phyloP scores from a whole-genome alignment of 2,329 filamentous ascomycete species.

The Pleoardoris graminearum region DNA sequence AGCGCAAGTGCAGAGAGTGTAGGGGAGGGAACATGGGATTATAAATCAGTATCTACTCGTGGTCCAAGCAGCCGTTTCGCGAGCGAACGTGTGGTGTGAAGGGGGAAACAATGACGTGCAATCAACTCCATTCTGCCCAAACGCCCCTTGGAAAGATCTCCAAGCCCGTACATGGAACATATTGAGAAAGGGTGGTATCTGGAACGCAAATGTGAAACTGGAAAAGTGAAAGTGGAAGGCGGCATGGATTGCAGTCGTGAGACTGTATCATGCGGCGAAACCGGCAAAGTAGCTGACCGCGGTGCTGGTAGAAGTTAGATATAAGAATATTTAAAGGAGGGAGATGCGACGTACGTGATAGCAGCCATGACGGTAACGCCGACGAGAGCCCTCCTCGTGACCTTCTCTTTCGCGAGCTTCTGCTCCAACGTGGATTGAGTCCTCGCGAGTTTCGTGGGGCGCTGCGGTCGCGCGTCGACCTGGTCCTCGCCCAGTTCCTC shows the following conservation, averaged over 20 bases:
- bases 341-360: slow-evolving; percentile 77
- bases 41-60: slow-evolving; percentile 20
- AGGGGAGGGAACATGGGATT: slow-evolving; percentile 13
- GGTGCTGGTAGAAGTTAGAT: slow-evolving; percentile 28
- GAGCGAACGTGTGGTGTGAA: slow-evolving; percentile 3
- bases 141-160: background rate
- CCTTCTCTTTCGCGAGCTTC: slow-evolving; percentile 80
- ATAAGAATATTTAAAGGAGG: background rate
- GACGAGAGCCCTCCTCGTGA: slow-evolving; percentile 81
- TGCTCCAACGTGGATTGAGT: slow-evolving; percentile 61
- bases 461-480: slow-evolving; percentile 52
- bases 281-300: slow-evolving; percentile 35
- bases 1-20: background rate
- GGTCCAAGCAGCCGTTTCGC: slow-evolving; percentile 6
- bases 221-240: background rate
- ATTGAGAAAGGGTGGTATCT: slow-evolving; percentile 21
- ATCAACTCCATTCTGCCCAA: background rate
- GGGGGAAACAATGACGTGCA: background rate
- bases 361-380: slow-evolving; percentile 86
- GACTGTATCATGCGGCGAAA: slow-evolving; percentile 3
- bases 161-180: slow-evolving; percentile 14
- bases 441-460: slow-evolving; percentile 73
- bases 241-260: background rate
- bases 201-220: slow-evolving; percentile 7
- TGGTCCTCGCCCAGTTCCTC: slow-evolving; percentile 64